A percentile compares a stretch with the other conserved stretches of the same genome.
Conservation (phyloP, 768 basidiomycete genomes). For the Suillus weaverae region DNA sequence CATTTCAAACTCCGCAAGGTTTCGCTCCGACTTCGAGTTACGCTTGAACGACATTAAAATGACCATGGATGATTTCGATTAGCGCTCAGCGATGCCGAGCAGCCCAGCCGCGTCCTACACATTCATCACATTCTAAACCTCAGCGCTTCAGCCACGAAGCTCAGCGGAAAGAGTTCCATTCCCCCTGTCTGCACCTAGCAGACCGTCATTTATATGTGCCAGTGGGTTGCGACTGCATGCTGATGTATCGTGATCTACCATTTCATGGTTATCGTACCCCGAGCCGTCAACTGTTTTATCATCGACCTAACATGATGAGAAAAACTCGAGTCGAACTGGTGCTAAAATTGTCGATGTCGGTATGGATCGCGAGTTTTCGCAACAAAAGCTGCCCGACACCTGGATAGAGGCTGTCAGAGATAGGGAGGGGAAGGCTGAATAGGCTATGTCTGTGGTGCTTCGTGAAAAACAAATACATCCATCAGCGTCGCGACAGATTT, state of each 20-base stretch:
- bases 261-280: background rate
- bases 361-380: background rate
- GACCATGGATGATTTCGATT: too few species aligned
- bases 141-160: background rate
- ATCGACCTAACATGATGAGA: background rate
- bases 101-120: background rate
- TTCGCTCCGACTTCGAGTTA: background rate
- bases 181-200: background rate
- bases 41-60: background rate
- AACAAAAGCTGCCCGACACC: background rate
- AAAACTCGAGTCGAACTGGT: background rate
- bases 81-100: background rate
- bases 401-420: background rate
- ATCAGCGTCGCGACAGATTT: background rate
- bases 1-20: background rate
- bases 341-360: background rate
- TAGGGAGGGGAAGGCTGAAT: background rate
- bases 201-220: background rate
- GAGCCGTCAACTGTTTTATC: background rate
- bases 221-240: background rate
- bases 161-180: background rate
- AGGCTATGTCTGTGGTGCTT: too few species aligned
- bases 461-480: background rate
- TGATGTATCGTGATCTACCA: background rate
- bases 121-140: background rate